Base-by-base conservation (phyloP, 1,284 basidiomycete species). In the Ganoderma boninense region DNA sequence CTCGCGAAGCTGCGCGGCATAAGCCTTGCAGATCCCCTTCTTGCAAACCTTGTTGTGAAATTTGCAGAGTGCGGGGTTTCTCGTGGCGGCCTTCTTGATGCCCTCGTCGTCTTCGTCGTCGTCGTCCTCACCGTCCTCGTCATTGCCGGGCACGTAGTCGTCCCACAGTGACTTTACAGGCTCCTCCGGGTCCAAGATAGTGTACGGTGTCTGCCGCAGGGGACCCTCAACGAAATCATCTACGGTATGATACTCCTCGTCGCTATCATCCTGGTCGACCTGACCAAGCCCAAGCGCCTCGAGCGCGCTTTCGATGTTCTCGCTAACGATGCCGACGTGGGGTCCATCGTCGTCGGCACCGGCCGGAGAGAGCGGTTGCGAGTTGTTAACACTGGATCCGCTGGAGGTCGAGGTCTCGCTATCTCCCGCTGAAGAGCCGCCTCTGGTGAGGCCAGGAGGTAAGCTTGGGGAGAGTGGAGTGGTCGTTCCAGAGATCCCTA, bases 21-120 rank as follows among this genome's bases (percentile, higher is more conserved):
- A 73, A 40, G 73, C 66, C 38, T 64, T 54, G 68, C 79, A 80
- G 23, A 79, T 78, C 44, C 78, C 78, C 65, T 73, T 75, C 52
- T 59, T 69, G 70, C 78, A 79, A 14, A 76, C 52, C 56, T 64
- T 68, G 57, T 74, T 74, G 68, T 80, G 79, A 7, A 67, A 66
- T 2, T 60, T 63, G 67, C 78, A 80, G 20, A 74, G 46, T 42
- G 69, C 38, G 62, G 65, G 71, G 14, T 71, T 49, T 52, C 62
- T 62, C 23, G 29, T 60, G 8, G 49, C 49, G 5, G 46, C 64
- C n/a, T 59, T 65, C 40, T 35, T 52, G 40, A 66, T 56, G 8
- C 29, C 44, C 1, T 59, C 32, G 5, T 68, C 69, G 40, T 63
- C 64, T 1, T 64, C 69, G 2, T 73, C 65, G 18, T 67, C 46